Conservation (phyloP, 805 yeast genomes). For the Candida mattraensis region DNA sequence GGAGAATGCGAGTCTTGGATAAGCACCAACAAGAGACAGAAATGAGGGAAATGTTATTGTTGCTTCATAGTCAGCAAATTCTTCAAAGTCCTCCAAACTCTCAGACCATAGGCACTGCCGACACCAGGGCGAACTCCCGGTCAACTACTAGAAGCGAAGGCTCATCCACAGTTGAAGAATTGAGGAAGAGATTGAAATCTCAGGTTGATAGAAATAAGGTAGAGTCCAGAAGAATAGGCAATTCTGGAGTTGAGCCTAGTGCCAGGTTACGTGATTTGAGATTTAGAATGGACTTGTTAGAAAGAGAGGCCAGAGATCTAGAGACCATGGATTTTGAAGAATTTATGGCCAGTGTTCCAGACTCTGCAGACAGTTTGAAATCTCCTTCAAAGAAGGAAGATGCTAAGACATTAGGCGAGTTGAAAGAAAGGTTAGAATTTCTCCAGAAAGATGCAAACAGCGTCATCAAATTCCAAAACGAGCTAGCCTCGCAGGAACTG, state of each 20-base stretch:
- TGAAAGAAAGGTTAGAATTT: constrained; percentile 57
- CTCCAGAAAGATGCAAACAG: constrained; percentile 76
- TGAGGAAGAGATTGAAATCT: constrained; percentile 42
- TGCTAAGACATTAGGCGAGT: constrained; percentile 50
- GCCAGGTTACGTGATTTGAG: constrained; percentile 71
- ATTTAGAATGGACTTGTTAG: constrained; percentile 82
- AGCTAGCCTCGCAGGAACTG: constrained; percentile 48
- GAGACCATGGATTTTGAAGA: constrained; percentile 84
- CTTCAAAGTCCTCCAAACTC: constrained; percentile 22
- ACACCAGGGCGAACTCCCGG: constrained; percentile 4
- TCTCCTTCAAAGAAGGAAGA: constrained; percentile 46
- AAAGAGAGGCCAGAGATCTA: constrained; percentile 78
- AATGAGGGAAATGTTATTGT: constrained; percentile 67
- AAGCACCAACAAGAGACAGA: constrained; percentile 77
- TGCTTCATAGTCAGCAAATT: constrained; percentile 48
- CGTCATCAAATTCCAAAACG: constrained; percentile 62
- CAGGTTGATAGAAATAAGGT: constrained; percentile 48
- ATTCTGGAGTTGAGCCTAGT: constrained; percentile 68
- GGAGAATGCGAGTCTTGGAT: constrained; percentile 57
- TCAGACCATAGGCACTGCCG: constrained; percentile 23
- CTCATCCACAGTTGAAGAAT: constrained; percentile 24
- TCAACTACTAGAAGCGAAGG: constrained; percentile 15
- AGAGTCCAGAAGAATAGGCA: constrained; percentile 40
- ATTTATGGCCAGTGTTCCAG: constrained; percentile 18
- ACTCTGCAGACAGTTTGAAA: constrained; percentile 6